These are phyloP conservation scores for Wickerhamomyces bovis DNA, from an alignment of 805 yeast genomes.

Conservation along the genomic window DNA sequence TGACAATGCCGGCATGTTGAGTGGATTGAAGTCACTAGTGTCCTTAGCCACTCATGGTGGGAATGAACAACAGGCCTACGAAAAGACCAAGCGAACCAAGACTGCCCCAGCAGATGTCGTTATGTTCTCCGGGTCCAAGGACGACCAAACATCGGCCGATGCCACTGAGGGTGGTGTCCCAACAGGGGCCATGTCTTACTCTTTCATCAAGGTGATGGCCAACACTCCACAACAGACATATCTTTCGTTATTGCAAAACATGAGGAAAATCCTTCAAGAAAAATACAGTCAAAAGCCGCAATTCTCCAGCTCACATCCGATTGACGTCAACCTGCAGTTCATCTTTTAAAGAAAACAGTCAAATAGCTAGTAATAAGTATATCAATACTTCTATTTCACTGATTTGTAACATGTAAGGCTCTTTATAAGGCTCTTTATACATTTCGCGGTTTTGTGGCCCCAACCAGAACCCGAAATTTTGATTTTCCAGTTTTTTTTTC, in stretches of 20 bases:
- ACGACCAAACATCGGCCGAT: conserved; percentile 79
- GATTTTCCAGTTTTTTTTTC: too few relatives aligned
- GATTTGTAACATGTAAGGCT: too few relatives aligned
- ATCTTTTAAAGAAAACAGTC: too few relatives aligned
- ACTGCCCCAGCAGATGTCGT: conserved; percentile 74
- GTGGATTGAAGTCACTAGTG: conserved; percentile 38
- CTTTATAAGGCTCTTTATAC: too few relatives aligned
- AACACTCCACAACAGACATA: conserved; percentile 63
- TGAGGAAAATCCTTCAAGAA: conserved; percentile 54
- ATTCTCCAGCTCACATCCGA: conserved; percentile 74
- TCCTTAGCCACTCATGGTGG: conserved; percentile 34
- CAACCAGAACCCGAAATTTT: not conserved
- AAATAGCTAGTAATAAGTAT: too few relatives aligned
- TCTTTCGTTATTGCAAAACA: conserved; percentile 60
- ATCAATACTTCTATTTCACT: too few relatives aligned
- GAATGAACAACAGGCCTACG: conserved; percentile 29
- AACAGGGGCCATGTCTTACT: conserved; percentile 84
- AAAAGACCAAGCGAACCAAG: conserved; percentile 46
- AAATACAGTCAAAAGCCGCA: conserved; percentile 83
- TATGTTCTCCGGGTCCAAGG: conserved; percentile 76
- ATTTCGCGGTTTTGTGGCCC: not conserved
- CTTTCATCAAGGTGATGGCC: conserved; percentile 60
- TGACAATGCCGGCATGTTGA: conserved; percentile 39
- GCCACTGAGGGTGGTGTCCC: conserved; percentile 63
- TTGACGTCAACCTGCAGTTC: conserved; percentile 53